A percentile compares a stretch with the other conserved stretches of the same genome.
Evolutionary conservation across 2,329 filamentous ascomycete species (phyloP).

Genomic region (Falciphora oryzae): DNA sequence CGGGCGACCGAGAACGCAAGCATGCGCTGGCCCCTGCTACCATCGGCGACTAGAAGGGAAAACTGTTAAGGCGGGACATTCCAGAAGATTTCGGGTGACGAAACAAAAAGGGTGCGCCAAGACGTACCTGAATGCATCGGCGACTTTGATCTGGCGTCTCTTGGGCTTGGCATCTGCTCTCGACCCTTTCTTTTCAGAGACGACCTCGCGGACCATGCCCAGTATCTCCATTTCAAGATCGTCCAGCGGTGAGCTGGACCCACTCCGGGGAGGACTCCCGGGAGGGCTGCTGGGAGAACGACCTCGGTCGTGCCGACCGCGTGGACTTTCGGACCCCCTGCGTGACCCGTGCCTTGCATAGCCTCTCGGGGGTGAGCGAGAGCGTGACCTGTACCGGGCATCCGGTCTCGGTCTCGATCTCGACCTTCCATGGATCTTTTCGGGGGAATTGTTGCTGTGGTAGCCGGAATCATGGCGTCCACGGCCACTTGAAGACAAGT

Average conservation of each 20-base stretch:
- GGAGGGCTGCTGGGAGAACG: neutral
- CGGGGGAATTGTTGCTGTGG: slow-evolving; percentile 21
- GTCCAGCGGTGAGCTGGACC: slow-evolving; percentile 18
- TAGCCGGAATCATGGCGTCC: slow-evolving; percentile 23
- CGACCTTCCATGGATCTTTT: slow-evolving; percentile 11
- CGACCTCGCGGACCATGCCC: slow-evolving; percentile 19
- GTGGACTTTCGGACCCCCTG: slow-evolving; percentile 1
- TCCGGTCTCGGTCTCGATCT: neutral
- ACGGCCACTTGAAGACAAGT: slow-evolving; percentile 12
- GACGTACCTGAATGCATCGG: slow-evolving; percentile 10
- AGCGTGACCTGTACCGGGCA: slow-evolving; percentile 4
- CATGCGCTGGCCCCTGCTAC: neutral
- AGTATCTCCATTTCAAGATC: slow-evolving; percentile 20
- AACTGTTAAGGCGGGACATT: slow-evolving; percentile 7
- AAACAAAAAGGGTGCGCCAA: neutral
- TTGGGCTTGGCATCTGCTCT: slow-evolving; percentile 1
- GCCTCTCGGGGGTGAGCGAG: slow-evolving; percentile 4
- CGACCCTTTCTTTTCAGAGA: slow-evolving; percentile 6
- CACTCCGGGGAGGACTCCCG: slow-evolving; percentile 9
- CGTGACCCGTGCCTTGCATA: neutral
- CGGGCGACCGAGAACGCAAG: neutral
- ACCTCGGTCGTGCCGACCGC: neutral
- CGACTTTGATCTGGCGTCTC: slow-evolving; percentile 8
- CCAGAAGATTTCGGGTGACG: too few relatives aligned
- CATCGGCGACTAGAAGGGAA: slow-evolving; percentile 7